Evolutionary conservation across 2,329 filamentous ascomycete genomes (phyloP), one percentile per base, ranked within the genome.

Genomic region (Fusarium robinianum): DNA sequence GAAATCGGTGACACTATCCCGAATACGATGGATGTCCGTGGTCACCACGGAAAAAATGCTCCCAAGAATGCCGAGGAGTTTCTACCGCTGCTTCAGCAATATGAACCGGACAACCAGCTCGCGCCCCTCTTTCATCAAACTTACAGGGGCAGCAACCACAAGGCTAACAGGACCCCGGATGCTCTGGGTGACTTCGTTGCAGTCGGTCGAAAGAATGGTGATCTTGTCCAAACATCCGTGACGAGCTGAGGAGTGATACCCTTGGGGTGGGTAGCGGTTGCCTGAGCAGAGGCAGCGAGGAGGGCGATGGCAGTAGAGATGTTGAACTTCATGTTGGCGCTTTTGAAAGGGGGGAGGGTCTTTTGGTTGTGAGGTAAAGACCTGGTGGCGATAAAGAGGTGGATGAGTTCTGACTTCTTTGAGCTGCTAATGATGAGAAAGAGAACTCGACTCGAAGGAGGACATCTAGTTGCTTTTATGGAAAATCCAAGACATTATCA

Each of bases 271-370:
- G 25, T 9, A 15, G 14, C 10, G 8, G 18, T 19, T 10, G 51
- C 46, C 19, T 49, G 48, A 25, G 34, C 49, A 16, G 40, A 39
- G 4, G 43, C 47, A 26, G 40, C 45, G 16, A 58, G 41, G 25
- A 51, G 39, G 41, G 51, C n/a, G 34, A 53, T 40, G 32, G 37
- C 27, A 23, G 49, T 33, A 16, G 58, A 25, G 18, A 55, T 6
- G 38, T 58, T 55, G 49, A 56, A 42, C 23, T 50, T 44, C 55
- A 56, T 59, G 10, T 19, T 38, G 27, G 24, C 18, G 27, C 14
- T 40, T 27, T 8, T 12, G 3, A 4, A 5, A 19, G 15, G 11
- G 14, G 19, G 10, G 12, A 24, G 9, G 12, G 5, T 24, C n/a
- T n/a, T 22, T 6, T 11, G 22, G 38, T 27, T n/a, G 3, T 27